Evolutionary conservation across 768 basidiomycete genomes (phyloP), one percentile per base, ranked within the genome.

Genomic region (Psilocybe cubensis): DNA sequence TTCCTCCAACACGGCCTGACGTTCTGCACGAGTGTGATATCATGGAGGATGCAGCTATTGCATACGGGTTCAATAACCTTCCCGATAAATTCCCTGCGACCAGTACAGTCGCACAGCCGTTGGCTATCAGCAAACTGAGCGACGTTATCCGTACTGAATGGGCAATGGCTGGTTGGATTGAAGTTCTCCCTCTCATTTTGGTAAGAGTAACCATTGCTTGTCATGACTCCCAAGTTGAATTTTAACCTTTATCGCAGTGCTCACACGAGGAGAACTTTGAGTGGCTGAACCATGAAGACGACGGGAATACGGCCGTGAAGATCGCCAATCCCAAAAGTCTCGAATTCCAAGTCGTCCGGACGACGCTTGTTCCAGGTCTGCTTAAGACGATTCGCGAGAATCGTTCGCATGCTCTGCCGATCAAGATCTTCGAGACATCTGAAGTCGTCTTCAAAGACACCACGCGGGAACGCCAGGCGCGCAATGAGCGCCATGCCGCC

Each of bases 261-360:
- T 98, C 96, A 10, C 94, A 95, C 67, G 96, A 98, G 73, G 97
- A 99, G 76, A 98, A 98, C 77, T 99, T 98, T 68, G 89, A 86
- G 48, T 95, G 87, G 79, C 80, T 99, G 60, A 97, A 97, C 76
- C 89, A 88, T 57, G 68, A 77, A 27, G 96, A 98, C 72, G 89
- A 92, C 62, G 87, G 87, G 38, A 83, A 83, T 31, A 82, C 84
- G 20, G 96, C 91, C 1, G 87, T 98, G 60, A 91, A 90, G 65
- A 93, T 98, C 59, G 94, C 91, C 56, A 99, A 99, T 74, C 97
- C 97, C 0, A 98, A 97, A 76, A 94, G 97, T 21, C 83, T 94
- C 62, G 97, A 98, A 72, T 98, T 97, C 76, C 97, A 99, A 75
- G 91, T 98, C 56, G 94, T 98, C 42, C 91, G 97, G 60, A 98